Evolutionary conservation across 306 rosid genomes (phyloP).

Genomic region (Quercus robur): DNA sequence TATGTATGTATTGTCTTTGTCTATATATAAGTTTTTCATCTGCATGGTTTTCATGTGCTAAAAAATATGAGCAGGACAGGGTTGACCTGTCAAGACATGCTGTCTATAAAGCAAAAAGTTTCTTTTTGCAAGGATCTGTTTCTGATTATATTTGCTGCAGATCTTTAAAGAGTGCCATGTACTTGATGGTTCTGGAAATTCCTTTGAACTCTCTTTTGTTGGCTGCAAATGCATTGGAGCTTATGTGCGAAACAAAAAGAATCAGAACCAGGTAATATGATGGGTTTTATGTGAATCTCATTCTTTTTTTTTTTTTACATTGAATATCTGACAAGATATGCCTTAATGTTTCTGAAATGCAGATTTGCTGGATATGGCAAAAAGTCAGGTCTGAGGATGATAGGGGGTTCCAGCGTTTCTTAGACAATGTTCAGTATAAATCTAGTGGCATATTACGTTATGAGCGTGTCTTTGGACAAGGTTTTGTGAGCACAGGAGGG

Average conservation of each 20-base stretch:
- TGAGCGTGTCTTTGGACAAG: slow-evolving; percentile 58
- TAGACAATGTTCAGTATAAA: slow-evolving; percentile 57
- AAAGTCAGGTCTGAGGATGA: slow-evolving; percentile 51
- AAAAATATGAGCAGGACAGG: background rate
- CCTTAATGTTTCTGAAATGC: slow-evolving; percentile 22
- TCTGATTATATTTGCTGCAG: slow-evolving; percentile 36
- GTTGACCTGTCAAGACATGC: background rate
- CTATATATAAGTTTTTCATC: background rate
- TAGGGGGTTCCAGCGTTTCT: slow-evolving; percentile 56
- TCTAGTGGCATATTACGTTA: slow-evolving; percentile 47
- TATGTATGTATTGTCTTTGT: no score
- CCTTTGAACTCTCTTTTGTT: slow-evolving; percentile 82
- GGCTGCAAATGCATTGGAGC: slow-evolving; percentile 96
- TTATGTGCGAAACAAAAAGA: slow-evolving; percentile 84
- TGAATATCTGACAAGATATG: slow-evolving; percentile 12
- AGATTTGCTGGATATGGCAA: slow-evolving; percentile 93
- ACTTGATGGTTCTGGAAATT: slow-evolving; percentile 57
- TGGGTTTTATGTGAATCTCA: background rate
- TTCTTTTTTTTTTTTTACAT: background rate
- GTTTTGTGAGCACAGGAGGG: slow-evolving; percentile 78
- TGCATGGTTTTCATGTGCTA: background rate
- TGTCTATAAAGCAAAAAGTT: background rate
- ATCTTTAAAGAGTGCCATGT: slow-evolving; percentile 63
- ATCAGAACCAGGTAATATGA: slow-evolving; percentile 81
- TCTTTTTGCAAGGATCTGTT: background rate